Conservation (phyloP, 331 rosid species). For the Ulmus americana region DNA sequence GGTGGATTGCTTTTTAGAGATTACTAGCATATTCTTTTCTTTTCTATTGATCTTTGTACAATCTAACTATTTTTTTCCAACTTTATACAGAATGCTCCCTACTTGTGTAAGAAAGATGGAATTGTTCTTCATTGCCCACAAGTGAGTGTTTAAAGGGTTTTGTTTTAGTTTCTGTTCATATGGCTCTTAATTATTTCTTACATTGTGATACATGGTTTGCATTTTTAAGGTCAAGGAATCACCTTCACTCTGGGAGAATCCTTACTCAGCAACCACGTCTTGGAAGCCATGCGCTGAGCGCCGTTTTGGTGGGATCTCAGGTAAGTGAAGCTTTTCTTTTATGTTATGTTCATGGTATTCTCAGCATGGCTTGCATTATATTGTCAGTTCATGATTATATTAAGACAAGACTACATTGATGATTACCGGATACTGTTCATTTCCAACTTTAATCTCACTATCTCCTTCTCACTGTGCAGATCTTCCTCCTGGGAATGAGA, state of each 20-base stretch:
- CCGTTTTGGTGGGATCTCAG: slow-evolving; percentile 65
- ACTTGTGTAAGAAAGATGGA: slow-evolving; percentile 87
- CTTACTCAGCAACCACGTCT: slow-evolving; percentile 81
- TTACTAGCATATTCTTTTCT: not conserved
- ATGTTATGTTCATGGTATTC: not conserved
- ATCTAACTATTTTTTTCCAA: not conserved
- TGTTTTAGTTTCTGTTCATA: slow-evolving; percentile 7
- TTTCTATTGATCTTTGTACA: not conserved
- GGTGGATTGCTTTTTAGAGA: not conserved
- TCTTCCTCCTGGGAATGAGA: slow-evolving; percentile 77
- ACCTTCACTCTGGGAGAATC: slow-evolving; percentile 96
- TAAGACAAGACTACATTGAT: not conserved
- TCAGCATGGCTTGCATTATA: not conserved
- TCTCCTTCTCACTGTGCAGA: slow-evolving; percentile 40
- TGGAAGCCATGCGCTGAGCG: slow-evolving; percentile 99
- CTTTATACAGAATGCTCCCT: slow-evolving; percentile 68
- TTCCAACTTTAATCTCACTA: slow-evolving; percentile 8
- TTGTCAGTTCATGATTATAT: not conserved
- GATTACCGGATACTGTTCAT: not conserved
- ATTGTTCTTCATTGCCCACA: slow-evolving; percentile 88
- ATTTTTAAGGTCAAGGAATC: slow-evolving; percentile 72
- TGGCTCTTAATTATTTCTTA: not conserved
- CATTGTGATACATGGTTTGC: not conserved
- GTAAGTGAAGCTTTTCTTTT: slow-evolving; percentile 24
- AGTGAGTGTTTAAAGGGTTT: slow-evolving; percentile 44